A percentile compares a stretch with the other conserved stretches of the same genome.
Conservation (phyloP, 2,329 filamentous ascomycete genomes). For the Trichoderma oligosporum region DNA sequence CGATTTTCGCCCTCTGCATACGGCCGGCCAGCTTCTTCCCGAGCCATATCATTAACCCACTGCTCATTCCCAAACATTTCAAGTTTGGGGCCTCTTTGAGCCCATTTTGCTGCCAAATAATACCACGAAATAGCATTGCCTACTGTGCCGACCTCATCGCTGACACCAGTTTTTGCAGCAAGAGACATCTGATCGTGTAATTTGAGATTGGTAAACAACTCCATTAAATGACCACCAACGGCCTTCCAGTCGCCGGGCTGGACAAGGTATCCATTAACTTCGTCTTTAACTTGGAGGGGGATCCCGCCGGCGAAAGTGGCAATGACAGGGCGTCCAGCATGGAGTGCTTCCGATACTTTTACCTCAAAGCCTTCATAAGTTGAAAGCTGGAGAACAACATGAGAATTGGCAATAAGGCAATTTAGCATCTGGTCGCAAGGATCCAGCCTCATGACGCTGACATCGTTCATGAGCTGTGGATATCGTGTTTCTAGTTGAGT, state of each 20-base stretch:
- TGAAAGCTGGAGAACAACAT: constrained; percentile 73
- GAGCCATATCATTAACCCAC: constrained; percentile 29
- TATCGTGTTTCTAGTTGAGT: constrained; percentile 61
- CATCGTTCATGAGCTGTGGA: constrained; percentile 57
- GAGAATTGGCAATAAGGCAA: constrained; percentile 66
- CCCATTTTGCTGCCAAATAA: constrained; percentile 66
- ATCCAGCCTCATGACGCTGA: constrained; percentile 72
- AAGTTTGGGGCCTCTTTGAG: neutral
- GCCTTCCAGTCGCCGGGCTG: constrained; percentile 65
- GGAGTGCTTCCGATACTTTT: constrained; percentile 78
- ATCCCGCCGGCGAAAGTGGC: constrained; percentile 75
- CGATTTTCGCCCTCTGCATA: constrained; percentile 59
- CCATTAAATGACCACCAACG: constrained; percentile 63
- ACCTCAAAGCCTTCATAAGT: constrained; percentile 82
- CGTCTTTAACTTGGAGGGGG: constrained; percentile 69
- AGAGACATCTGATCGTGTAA: constrained; percentile 64
- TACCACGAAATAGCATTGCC: constrained; percentile 75
- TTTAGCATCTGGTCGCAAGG: constrained; percentile 80
- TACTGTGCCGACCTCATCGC: constrained; percentile 77
- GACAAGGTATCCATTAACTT: constrained; percentile 70
- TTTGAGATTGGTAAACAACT: constrained; percentile 62
- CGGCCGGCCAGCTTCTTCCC: constrained; percentile 52
- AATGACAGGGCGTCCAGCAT: constrained; percentile 75
- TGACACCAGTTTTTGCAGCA: constrained; percentile 63
- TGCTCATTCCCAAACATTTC: constrained; percentile 7